Conservation (phyloP, 345 rosid species). For the Eucalyptus sp. region DNA sequence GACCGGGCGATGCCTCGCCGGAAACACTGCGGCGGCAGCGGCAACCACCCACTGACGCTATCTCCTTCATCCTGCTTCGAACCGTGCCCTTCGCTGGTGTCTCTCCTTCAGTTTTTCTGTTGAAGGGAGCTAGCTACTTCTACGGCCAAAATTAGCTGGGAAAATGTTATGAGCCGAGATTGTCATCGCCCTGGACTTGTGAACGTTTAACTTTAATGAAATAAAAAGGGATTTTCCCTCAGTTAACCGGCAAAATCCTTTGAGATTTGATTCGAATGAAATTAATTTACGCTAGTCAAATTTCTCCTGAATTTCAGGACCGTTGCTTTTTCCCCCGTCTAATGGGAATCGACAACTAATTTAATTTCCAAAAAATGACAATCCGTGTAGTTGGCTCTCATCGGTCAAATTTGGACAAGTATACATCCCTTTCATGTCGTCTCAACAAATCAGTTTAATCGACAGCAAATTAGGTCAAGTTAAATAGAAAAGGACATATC, state of each 20-base stretch:
- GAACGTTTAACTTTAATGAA: neutral
- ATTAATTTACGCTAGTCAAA: neutral
- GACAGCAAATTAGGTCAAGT: neutral
- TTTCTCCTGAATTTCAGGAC: neutral
- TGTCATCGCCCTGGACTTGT: neutral
- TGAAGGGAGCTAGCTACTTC: neutral
- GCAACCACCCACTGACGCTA: neutral
- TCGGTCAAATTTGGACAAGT: neutral
- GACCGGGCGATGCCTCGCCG: neutral
- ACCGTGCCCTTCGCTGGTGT: neutral
- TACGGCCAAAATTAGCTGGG: neutral
- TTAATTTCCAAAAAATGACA: neutral
- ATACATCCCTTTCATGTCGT: neutral
- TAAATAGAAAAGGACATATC: neutral
- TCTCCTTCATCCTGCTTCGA: neutral
- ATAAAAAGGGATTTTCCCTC: neutral
- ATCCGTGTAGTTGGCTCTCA: neutral
- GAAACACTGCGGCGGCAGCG: too few relatives aligned
- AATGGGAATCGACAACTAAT: neutral
- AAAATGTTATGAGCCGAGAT: neutral
- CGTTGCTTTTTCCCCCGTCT: neutral
- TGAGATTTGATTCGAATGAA: neutral
- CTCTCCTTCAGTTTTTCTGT: neutral
- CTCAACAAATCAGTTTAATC: neutral
- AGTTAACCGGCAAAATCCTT: neutral